Conservation (phyloP, 2,329 filamentous ascomycete genomes). For the Hortaea sp. region DNA sequence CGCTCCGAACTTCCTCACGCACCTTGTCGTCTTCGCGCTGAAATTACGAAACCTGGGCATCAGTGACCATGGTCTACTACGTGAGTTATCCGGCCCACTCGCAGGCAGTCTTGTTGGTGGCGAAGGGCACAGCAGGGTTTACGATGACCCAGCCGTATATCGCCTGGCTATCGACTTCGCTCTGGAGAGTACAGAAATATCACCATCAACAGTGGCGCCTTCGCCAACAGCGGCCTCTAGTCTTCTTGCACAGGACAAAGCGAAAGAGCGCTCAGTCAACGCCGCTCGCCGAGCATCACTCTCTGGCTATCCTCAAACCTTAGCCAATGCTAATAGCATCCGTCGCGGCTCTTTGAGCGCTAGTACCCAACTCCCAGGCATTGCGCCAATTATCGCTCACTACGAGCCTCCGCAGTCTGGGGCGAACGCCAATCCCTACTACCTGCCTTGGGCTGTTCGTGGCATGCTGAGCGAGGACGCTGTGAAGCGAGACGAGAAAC, state of each 20-base stretch:
- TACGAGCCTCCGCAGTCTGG: conserved; percentile 29
- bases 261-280: conserved; percentile 9
- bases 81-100: conserved; percentile 77
- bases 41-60: conserved; percentile 91
- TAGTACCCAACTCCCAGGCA: conserved; percentile 15
- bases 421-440: conserved; percentile 63
- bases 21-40: conserved; percentile 83
- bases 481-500: conserved; percentile 67
- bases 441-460: conserved; percentile 90
- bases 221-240: not conserved
- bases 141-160: conserved; percentile 82
- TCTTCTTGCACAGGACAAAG: conserved; percentile 7
- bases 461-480: conserved; percentile 85
- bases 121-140: conserved; percentile 86
- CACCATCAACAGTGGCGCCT: not conserved
- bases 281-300: conserved; percentile 7
- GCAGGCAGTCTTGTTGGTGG: conserved; percentile 86
- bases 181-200: conserved; percentile 32
- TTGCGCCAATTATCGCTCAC: conserved; percentile 21
- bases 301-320: conserved; percentile 20
- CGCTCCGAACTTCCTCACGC: conserved; percentile 84
- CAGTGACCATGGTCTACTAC: conserved; percentile 83
- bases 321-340: conserved; percentile 23
- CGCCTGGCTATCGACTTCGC: conserved; percentile 44
- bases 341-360: conserved; percentile 21